Evolutionary conservation across 2,329 filamentous ascomycete species (phyloP).

Genomic region (Alternaria conjuncta): DNA sequence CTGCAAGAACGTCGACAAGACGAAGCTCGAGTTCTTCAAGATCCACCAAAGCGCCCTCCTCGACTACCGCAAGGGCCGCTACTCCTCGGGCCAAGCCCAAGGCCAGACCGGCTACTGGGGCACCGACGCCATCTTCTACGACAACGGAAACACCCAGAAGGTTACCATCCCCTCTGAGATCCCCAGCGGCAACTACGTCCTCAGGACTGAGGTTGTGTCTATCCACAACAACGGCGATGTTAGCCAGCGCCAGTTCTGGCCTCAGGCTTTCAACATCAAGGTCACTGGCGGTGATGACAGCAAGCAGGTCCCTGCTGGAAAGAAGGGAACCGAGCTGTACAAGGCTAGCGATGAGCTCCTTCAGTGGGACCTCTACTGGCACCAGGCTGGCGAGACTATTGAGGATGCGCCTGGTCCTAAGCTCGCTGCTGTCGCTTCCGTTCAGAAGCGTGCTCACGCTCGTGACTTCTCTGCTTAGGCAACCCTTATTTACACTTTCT

Average conservation of each 20-base stretch:
- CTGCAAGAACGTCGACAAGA: slow-evolving; percentile 40
- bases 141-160: slow-evolving; percentile 38
- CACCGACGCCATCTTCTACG: slow-evolving; percentile 45
- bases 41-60: slow-evolving; percentile 38
- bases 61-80: slow-evolving; percentile 38
- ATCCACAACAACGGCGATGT: slow-evolving; percentile 46
- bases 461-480: slow-evolving; percentile 36
- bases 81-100: slow-evolving; percentile 23
- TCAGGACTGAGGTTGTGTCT: slow-evolving; percentile 44
- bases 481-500: not conserved
- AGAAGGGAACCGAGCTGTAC: slow-evolving; percentile 43
- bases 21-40: slow-evolving; percentile 43
- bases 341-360: slow-evolving; percentile 33
- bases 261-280: slow-evolving; percentile 46
- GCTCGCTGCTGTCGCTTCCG: slow-evolving; percentile 26
- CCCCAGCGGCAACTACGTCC: slow-evolving; percentile 44
- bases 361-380: slow-evolving; percentile 40
- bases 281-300: slow-evolving; percentile 38
- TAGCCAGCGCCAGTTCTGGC: slow-evolving; percentile 43
- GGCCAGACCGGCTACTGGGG: slow-evolving; percentile 41
- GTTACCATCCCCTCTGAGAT: slow-evolving; percentile 43
- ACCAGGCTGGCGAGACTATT: slow-evolving; percentile 33
- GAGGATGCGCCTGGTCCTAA: slow-evolving; percentile 28
- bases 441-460: slow-evolving; percentile 26
- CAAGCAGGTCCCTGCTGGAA: slow-evolving; percentile 31